phyloP scores from a whole-genome alignment of 1,139 yeast species.

The Pneumocystis canis region DNA sequence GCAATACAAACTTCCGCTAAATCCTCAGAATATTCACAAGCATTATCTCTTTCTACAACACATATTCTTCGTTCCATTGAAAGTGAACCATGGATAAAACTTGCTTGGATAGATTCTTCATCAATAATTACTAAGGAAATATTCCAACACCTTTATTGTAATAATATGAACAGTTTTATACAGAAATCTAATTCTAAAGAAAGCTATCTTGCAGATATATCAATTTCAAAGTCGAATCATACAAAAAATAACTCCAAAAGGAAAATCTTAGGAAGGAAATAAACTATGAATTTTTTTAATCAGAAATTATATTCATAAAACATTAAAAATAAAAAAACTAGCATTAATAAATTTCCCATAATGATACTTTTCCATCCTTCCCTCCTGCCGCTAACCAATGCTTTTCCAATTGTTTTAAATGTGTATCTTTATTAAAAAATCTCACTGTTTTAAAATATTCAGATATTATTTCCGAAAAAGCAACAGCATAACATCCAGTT shows the following conservation, averaged over 20 bases:
- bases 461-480: not conserved
- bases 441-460: not conserved
- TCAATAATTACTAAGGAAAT: not conserved
- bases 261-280: not conserved
- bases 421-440: not conserved
- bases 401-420: not conserved
- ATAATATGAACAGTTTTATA: not conserved
- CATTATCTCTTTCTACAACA: not conserved
- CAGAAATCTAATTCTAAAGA: not conserved
- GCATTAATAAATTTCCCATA: conserved; percentile 1
- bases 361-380: not conserved
- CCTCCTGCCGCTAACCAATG: conserved; percentile 1
- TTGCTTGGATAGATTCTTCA: not conserved
- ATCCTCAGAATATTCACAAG: not conserved
- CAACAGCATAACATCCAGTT: not conserved
- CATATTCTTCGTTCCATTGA: not conserved
- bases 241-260: not conserved
- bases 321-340: not conserved
- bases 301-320: too few species aligned
- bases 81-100: not conserved
- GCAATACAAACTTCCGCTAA: not conserved
- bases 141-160: not conserved
- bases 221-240: not conserved
- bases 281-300: not conserved
- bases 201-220: not conserved